These are phyloP conservation scores for Podaxis sp. DNA, from an alignment of 768 basidiomycete genomes.

Conservation along the genomic window DNA sequence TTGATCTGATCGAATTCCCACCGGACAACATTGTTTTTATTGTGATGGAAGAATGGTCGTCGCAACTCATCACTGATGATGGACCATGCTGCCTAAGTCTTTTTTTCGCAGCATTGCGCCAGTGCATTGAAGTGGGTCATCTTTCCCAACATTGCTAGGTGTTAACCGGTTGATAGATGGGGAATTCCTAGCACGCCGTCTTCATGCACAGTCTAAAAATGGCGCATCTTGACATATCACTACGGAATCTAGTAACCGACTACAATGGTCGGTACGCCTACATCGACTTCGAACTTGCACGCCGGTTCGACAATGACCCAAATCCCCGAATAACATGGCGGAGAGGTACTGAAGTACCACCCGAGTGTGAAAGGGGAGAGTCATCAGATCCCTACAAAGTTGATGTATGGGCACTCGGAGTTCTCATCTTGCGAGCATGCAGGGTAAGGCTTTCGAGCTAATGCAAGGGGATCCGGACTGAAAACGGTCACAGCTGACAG, in stretches of 20 bases:
- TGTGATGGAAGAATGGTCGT: conserved; percentile 81
- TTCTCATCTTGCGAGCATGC: conserved; percentile 63
- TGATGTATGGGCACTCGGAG: conserved; percentile 72
- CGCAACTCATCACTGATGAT: conserved; percentile 52
- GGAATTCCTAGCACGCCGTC: conserved; percentile 49
- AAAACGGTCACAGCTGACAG: conserved; percentile 45
- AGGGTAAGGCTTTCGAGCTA: conserved; percentile 42
- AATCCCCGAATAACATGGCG: conserved; percentile 40
- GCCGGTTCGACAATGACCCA: conserved; percentile 42
- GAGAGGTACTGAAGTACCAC: conserved; percentile 67
- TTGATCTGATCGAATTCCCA: conserved; percentile 58
- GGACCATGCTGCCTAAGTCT: conserved; percentile 49
- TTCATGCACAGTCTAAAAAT: conserved; percentile 71
- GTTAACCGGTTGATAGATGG: background rate
- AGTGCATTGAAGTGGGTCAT: conserved; percentile 62
- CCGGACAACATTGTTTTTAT: conserved; percentile 61
- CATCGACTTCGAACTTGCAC: conserved; percentile 74
- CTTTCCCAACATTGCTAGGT: background rate
- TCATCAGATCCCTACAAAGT: conserved; percentile 63
- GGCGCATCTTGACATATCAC: conserved; percentile 72
- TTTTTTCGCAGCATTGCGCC: conserved; percentile 59
- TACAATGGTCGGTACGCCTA: conserved; percentile 64
- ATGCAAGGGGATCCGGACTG: background rate
- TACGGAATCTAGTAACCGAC: conserved; percentile 69
- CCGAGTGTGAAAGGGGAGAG: conserved; percentile 59